Percentiles rank a stretch among this genome's conserved stretches.
phyloP scores from a whole-genome alignment of 768 basidiomycete species.

The Lactarius indigo region DNA sequence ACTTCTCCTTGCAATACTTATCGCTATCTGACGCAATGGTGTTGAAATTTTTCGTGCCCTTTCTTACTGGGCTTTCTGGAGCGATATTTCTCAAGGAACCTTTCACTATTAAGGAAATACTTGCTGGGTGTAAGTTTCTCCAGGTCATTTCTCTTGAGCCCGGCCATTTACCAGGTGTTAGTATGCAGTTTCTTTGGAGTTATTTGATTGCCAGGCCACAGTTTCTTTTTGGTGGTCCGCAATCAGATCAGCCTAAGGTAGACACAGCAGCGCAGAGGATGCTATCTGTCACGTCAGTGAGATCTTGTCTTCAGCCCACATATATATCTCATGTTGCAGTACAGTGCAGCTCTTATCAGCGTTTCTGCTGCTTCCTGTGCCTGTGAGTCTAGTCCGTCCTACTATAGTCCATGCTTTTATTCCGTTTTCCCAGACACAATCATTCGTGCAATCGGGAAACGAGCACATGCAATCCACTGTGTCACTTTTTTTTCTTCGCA shows the following conservation, averaged over 20 bases:
- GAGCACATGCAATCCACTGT: slow-evolving; percentile 72
- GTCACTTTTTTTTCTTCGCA: slow-evolving; percentile 62
- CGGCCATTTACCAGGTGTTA: slow-evolving; percentile 24
- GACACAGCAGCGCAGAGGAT: slow-evolving; percentile 42
- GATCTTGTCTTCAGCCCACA: neutral
- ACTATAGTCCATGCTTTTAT: neutral
- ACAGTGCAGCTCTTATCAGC: slow-evolving; percentile 60
- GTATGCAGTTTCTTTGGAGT: slow-evolving; percentile 73
- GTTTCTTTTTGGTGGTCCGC: slow-evolving; percentile 57
- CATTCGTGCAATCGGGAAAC: slow-evolving; percentile 67
- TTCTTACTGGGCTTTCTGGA: slow-evolving; percentile 59
- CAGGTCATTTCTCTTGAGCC: neutral
- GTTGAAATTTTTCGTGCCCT: slow-evolving; percentile 70
- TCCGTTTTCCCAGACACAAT: slow-evolving; percentile 37
- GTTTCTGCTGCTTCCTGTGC: slow-evolving; percentile 65
- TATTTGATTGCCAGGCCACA: slow-evolving; percentile 77
- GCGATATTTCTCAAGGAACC: slow-evolving; percentile 59
- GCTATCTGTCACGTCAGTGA: slow-evolving; percentile 53
- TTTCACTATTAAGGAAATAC: slow-evolving; percentile 50
- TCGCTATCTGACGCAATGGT: slow-evolving; percentile 77
- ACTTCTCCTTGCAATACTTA: slow-evolving; percentile 69
- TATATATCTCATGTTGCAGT: neutral
- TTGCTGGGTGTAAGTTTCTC: slow-evolving; percentile 45
- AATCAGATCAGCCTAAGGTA: slow-evolving; percentile 9
- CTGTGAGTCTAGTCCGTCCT: slow-evolving; percentile 43